Evolutionary conservation across 2,329 filamentous ascomycete genomes (phyloP), one percentile per base, ranked within the genome.

Genomic region (Didymella sp.): DNA sequence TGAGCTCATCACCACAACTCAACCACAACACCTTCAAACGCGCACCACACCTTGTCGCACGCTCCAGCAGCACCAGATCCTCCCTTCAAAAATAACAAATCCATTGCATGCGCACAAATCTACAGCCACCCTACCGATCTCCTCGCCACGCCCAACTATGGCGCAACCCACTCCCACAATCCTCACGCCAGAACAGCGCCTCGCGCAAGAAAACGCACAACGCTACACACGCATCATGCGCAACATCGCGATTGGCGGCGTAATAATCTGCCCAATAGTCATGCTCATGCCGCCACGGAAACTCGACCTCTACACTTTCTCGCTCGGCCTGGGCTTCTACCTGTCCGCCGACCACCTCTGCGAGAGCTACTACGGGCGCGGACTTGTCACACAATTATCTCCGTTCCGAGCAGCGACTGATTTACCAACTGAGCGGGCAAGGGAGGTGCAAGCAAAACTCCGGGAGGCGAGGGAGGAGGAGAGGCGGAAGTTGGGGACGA

Each of bases 251-350:
- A 73, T 85, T 28, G 76, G 73, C 51, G 77, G 80, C 44, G 71
- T 84, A 25, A 67, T 88, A 19, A 69, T 80, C 44, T 85, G 83
- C 57, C 86, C 86, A 0, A 61, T 82, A 8, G 77, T 88, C 47
- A 80, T 81, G 44, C 67, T 81, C 15, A 73, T 88, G 9, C 86
- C 86, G 9, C 86, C 86, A 0, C 83, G 86, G 42, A 87, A 87
- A 73, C 73, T 88, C 46, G 85, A 88, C 68, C 66, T 84, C 50
- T 87, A 85, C 74, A 87, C 85, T 17, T 78, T 85, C 63, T 78
- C 77, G 0, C 79, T 88, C 7, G 73, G 79, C 38, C 72, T 78
- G 25, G 78, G 79, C 2, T 84, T 81, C 63, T 72, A 80, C 54
- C 74, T 80, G 30, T 81, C 80, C 8, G 80, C 80, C 9, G 80